These are phyloP conservation scores for Coffea humblotiana DNA, from an alignment of 305 asterid species.

Conservation along the genomic window DNA sequence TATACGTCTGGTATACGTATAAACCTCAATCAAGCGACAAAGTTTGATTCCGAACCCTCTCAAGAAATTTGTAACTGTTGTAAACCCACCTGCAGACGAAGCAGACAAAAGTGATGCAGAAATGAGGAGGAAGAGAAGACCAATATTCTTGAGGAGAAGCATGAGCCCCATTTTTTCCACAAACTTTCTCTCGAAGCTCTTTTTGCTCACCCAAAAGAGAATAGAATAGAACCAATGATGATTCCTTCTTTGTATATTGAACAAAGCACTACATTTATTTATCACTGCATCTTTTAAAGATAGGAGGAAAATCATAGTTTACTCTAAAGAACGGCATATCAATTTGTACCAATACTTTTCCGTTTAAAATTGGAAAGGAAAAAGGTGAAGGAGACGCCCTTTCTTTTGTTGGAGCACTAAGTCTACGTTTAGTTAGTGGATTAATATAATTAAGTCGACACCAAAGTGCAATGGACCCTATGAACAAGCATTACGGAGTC, in stretches of 20 bases:
- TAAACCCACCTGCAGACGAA: conserved; percentile 61
- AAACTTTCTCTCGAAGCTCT: conserved; percentile 19
- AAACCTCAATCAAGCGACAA: background rate
- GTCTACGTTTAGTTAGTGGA: conserved; percentile 59
- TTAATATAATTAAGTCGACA: conserved; percentile 31
- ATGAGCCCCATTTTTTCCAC: conserved; percentile 38
- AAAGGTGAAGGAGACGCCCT: conserved; percentile 60
- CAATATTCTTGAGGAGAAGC: conserved; percentile 47
- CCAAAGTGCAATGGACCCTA: conserved; percentile 28
- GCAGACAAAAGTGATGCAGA: conserved; percentile 53
- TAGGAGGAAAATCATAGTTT: conserved; percentile 34
- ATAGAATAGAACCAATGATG: conserved; percentile 14
- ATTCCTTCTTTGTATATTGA: conserved; percentile 23
- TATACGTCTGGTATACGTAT: background rate
- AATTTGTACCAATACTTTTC: conserved; percentile 32
- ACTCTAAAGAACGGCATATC: conserved; percentile 37
- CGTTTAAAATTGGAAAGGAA: conserved; percentile 32
- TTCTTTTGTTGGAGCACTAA: conserved; percentile 72
- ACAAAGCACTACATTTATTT: conserved; percentile 18
- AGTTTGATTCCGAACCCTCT: background rate
- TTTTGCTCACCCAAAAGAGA: conserved; percentile 19
- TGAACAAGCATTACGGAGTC: conserved; percentile 12
- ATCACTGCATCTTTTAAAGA: conserved; percentile 22
- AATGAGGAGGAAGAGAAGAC: conserved; percentile 63
- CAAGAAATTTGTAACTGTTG: background rate